These are phyloP conservation scores for Trichoderma arundinaceum DNA, from an alignment of 2,329 filamentous ascomycete species.

Conservation along the genomic window DNA sequence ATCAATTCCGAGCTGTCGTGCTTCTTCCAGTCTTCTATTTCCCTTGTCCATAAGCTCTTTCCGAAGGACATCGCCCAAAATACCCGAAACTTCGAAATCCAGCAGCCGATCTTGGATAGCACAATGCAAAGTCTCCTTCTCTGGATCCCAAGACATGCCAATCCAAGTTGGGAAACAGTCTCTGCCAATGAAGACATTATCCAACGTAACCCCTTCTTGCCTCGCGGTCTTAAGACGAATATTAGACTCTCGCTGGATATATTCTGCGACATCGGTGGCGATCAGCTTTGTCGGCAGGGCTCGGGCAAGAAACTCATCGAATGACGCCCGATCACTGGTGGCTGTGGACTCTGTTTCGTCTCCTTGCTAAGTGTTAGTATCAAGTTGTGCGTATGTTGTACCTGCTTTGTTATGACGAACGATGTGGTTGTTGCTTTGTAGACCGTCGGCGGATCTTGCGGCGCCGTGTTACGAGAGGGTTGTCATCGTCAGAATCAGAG, in stretches of 20 bases:
- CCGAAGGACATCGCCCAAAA: slow-evolving; percentile 35
- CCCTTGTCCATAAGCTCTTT: slow-evolving; percentile 38
- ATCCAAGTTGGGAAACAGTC: slow-evolving; percentile 44
- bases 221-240: slow-evolving; percentile 37
- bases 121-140: slow-evolving; percentile 36
- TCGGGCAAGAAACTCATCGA: slow-evolving; percentile 33
- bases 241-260: slow-evolving; percentile 37
- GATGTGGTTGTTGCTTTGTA: neutral
- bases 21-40: slow-evolving; percentile 39
- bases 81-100: slow-evolving; percentile 32
- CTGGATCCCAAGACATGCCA: slow-evolving; percentile 38
- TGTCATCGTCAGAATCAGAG: slow-evolving; percentile 16
- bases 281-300: slow-evolving; percentile 37
- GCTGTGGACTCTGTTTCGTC: neutral
- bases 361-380: slow-evolving; percentile 7
- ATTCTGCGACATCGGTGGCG: slow-evolving; percentile 34
- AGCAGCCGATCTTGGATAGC: slow-evolving; percentile 38
- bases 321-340: neutral
- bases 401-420: neutral
- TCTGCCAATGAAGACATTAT: slow-evolving; percentile 37
- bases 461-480: slow-evolving; percentile 9
- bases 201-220: slow-evolving; percentile 30
- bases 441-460: slow-evolving; percentile 17
- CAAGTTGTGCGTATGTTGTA: too few relatives aligned
- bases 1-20: slow-evolving; percentile 35